Evolutionary conservation across 2,329 filamentous ascomycete species (phyloP).

Genomic region (Ophiostoma angusticollis): DNA sequence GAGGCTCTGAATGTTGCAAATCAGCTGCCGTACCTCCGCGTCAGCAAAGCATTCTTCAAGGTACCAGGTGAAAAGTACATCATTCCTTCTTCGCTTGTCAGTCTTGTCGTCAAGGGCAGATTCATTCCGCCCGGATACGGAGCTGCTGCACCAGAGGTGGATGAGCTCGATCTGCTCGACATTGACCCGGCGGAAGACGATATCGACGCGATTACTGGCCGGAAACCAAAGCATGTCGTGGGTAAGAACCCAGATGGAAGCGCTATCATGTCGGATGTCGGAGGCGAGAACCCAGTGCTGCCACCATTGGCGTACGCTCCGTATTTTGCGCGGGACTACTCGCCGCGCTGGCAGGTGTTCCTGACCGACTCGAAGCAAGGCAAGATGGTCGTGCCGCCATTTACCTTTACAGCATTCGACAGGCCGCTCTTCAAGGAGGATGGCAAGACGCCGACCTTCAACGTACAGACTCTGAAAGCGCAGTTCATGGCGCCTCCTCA

Average conservation of each 20-base stretch:
- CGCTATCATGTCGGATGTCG: conserved; percentile 31
- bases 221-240: conserved; percentile 47
- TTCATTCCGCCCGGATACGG: conserved; percentile 73
- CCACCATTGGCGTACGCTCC: conserved; percentile 84
- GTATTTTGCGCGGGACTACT: conserved; percentile 78
- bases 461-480: conserved; percentile 92
- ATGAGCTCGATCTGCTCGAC: conserved; percentile 74
- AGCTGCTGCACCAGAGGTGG: conserved; percentile 58
- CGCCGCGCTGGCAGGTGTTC: conserved; percentile 89
- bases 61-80: conserved; percentile 89
- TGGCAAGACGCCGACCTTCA: conserved; percentile 72
- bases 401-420: conserved; percentile 88
- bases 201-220: conserved; percentile 69
- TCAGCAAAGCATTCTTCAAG: conserved; percentile 96
- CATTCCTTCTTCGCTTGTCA: conserved; percentile 83
- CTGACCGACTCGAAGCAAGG: conserved; percentile 87
- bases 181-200: conserved; percentile 89
- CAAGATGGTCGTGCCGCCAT: conserved; percentile 92
- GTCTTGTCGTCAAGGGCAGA: conserved; percentile 87
- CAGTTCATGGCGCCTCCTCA: conserved; percentile 93
- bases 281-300: conserved; percentile 53
- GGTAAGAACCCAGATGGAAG: conserved; percentile 50
- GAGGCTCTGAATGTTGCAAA: conserved; percentile 63
- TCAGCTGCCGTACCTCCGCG: conserved; percentile 70
- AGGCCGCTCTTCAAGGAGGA: conserved; percentile 70